These are phyloP conservation scores for Teratosphaeria pseudoeucalypti DNA, from an alignment of 2,329 filamentous ascomycete genomes.

Conservation along the genomic window DNA sequence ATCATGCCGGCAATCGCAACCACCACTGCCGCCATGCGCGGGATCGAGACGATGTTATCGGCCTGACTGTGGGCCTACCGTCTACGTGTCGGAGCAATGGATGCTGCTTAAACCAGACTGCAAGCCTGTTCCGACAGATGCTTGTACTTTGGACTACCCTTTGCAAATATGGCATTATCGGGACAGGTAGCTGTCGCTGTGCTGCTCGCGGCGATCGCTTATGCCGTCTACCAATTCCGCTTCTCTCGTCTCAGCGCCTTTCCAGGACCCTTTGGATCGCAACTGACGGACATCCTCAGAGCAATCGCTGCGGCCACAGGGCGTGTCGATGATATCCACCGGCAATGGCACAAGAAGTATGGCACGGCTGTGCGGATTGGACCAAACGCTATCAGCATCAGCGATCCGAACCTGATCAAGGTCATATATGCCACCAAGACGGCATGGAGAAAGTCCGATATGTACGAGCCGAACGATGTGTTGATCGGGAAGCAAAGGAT, in stretches of 20 bases:
- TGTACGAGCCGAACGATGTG: constrained; percentile 2
- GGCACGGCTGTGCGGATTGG: constrained; percentile 62
- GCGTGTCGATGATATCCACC: constrained; percentile 13
- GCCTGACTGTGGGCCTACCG: neutral
- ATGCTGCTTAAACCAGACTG: neutral
- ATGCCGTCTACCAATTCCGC: neutral
- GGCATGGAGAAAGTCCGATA: constrained; percentile 5
- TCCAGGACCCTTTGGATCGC: neutral
- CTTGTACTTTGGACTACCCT: neutral
- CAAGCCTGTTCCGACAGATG: neutral
- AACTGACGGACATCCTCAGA: neutral
- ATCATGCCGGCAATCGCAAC: neutral
- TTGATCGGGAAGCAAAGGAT: constrained; percentile 1
- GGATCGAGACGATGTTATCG: neutral
- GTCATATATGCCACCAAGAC: constrained; percentile 5
- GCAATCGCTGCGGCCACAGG: neutral
- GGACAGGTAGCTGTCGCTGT: constrained; percentile 20
- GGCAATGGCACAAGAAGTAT: constrained; percentile 51
- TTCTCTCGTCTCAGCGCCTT: neutral
- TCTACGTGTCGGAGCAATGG: neutral
- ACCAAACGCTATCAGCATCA: constrained; percentile 62
- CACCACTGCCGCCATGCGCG: neutral
- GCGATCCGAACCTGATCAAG: constrained; percentile 54
- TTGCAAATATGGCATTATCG: neutral
- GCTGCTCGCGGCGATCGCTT: neutral